Evolutionary conservation across 345 rosid genomes (phyloP).

Genomic region (Lepidium aucheri): DNA sequence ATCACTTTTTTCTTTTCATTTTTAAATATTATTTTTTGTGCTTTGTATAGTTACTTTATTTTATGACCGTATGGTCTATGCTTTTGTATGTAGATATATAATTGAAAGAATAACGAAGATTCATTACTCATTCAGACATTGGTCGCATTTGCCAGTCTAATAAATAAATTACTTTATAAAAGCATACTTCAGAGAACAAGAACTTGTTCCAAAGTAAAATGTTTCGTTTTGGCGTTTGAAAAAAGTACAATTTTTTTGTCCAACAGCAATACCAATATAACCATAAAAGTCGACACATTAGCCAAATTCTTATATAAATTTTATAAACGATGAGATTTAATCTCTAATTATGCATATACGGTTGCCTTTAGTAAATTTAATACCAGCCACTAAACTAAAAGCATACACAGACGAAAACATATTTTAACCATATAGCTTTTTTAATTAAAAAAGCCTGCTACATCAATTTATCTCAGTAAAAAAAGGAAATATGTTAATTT

Average conservation of each 20-base stretch:
- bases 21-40: not conserved
- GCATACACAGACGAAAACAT: too few relatives aligned
- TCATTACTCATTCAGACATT: not conserved
- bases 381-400: too few relatives aligned
- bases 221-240: not conserved
- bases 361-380: too few relatives aligned
- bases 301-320: too few relatives aligned
- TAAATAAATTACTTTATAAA: not conserved
- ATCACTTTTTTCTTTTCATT: not conserved
- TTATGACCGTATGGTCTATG: not conserved
- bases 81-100: not conserved
- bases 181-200: constrained; percentile 19
- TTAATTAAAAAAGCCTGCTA: too few relatives aligned
- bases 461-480: too few relatives aligned
- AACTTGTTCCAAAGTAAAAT: constrained; percentile 20
- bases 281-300: not conserved
- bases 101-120: not conserved
- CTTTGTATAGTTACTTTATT: not conserved
- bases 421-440: too few relatives aligned
- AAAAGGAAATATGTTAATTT: too few relatives aligned
- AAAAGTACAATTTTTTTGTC: not conserved
- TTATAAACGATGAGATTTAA: too few relatives aligned
- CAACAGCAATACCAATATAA: too few relatives aligned
- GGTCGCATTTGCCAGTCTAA: not conserved
- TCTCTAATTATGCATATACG: too few relatives aligned